Evolutionary conservation across 192 early-diverging fungal species (phyloP).

Genomic region (Backusella westeae): DNA sequence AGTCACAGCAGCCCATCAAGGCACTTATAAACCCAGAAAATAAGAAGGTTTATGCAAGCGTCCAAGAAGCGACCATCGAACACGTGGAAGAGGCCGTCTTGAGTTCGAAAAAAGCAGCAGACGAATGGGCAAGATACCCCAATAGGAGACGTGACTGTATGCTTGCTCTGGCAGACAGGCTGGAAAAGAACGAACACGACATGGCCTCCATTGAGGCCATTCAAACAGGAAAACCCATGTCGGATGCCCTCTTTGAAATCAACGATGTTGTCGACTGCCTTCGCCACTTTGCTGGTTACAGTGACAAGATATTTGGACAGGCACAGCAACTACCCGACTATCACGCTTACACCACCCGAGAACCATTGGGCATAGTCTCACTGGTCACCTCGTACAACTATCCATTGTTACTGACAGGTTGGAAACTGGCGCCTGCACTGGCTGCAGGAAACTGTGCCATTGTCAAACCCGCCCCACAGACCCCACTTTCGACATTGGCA

Average conservation of each 20-base stretch:
- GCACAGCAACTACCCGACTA: slow-evolving; percentile 34
- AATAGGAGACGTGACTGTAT: slow-evolving; percentile 43
- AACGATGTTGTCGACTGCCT: slow-evolving; percentile 58
- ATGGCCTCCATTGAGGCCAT: slow-evolving; percentile 47
- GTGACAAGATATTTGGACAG: slow-evolving; percentile 54
- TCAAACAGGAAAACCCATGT: slow-evolving; percentile 53
- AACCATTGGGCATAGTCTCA: slow-evolving; percentile 68
- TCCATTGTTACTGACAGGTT: slow-evolving; percentile 57
- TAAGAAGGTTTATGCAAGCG: neutral
- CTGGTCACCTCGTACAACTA: slow-evolving; percentile 76
- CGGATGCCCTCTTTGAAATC: slow-evolving; percentile 47
- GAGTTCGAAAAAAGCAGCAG: neutral
- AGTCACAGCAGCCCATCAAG: neutral
- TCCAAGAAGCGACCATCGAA: slow-evolving; percentile 7
- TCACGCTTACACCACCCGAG: slow-evolving; percentile 43
- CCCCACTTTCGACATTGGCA: slow-evolving; percentile 53
- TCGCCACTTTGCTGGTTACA: slow-evolving; percentile 71
- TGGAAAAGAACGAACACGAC: slow-evolving; percentile 37
- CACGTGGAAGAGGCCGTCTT: slow-evolving; percentile 12
- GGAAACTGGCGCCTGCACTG: slow-evolving; percentile 79
- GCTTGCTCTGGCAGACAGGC: slow-evolving; percentile 38
- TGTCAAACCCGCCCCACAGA: slow-evolving; percentile 59
- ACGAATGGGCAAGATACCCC: slow-evolving; percentile 1
- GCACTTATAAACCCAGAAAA: neutral
- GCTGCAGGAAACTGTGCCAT: slow-evolving; percentile 66